Base-by-base conservation (phyloP, 2,329 filamentous ascomycete species). In the Diaporthe caulivora region DNA sequence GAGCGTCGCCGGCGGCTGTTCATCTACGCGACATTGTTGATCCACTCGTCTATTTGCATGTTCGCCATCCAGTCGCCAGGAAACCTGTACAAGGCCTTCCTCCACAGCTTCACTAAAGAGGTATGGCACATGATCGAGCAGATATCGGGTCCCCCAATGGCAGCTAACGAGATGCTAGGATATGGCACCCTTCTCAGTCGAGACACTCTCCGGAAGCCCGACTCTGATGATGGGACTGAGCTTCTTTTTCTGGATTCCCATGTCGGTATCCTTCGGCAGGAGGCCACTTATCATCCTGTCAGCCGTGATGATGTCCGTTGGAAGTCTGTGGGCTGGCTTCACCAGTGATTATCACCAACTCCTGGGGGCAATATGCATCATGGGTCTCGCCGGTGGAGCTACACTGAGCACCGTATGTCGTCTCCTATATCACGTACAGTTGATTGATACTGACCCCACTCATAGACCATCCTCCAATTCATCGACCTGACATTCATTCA, bases 401-500 rank as follows among this genome's bases (percentile, higher is more conserved):
- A 77, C 77, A 9, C 51, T 83, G 1, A 80, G 79, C 34, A 78
- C 80, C 26, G 75, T 82, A 78, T 44, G 78, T 76, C 11, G 29
- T 26, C 11, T 47, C 18, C 4, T 18, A 9, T 17, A 24, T 29
- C 7, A 2, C 26, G 7, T 1, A 8, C 15, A 24, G n/a, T 62
- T 77, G 37, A 76, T 7, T 6, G 17, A 1, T n/a, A 60, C 68
- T 70, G 21, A 60, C 40, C 7, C 13, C 2, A 3, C 34, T 10
- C 10, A 5, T 26, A 84, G 83, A 76, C 78, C 17, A 76, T 83
- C 4, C 75, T 84, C 1, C 80, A 81, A 69, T 72, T 84, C 17
- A 81, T 84, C 37, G 82, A 84, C 67, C 72, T 84, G 54, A 82
- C 82, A 0, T 84, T 82, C 75, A 83, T 84, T 55, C 78, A 82